Evolutionary conservation across 192 early-diverging fungal genomes (phyloP), one percentile per base, ranked within the genome.

Genomic region (Linnemannia exigua): DNA sequence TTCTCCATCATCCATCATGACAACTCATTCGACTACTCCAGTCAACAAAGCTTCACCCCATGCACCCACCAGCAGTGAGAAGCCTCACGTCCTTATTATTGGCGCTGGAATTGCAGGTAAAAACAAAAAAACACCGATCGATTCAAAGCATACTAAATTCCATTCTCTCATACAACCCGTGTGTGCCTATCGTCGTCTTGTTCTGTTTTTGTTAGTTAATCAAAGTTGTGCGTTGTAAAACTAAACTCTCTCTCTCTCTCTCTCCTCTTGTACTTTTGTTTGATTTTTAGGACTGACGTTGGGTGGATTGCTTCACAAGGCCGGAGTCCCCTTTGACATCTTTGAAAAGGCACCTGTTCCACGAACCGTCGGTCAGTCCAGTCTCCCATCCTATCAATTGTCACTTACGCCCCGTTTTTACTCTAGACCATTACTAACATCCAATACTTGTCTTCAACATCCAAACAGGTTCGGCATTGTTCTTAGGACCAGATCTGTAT

Each of bases 41-140:
- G 58, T n/a, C 28, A 25, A 63, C 58, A 31, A 12, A 31, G 12
- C 12, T 25, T 31, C 28, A 25, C n/a, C 58, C n/a, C 58, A 63
- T 31, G 28, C 58, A 3, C 0, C 58, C 58, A 63, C 1, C 28
- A 63, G 14, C 28, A 5, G 48, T 16, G 28, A 31, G 6, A 63
- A 63, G 4, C 28, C 58, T 4, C 28, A 14, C 14, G 58, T 63
- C 11, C 25, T 63, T 25, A 63, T 63, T 12, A 63, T 63, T 63
- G 58, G 58, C 14, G 58, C 58, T 31, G 58, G 58, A 28, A 63
- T 63, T 63, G 58, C 58, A 63, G 58, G 58, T 63, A 63, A 69
- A 22, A 22, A 0, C 3, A 36, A 20, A 35, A 15, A n/a, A 6
- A 67, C 31, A 67, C 6, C 25, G 16, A 61, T 28, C 17, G 17